A percentile compares a stretch with the other conserved stretches of the same genome.
phyloP scores from a whole-genome alignment of 2,329 filamentous ascomycete species.

The Diaporthe vexans region DNA sequence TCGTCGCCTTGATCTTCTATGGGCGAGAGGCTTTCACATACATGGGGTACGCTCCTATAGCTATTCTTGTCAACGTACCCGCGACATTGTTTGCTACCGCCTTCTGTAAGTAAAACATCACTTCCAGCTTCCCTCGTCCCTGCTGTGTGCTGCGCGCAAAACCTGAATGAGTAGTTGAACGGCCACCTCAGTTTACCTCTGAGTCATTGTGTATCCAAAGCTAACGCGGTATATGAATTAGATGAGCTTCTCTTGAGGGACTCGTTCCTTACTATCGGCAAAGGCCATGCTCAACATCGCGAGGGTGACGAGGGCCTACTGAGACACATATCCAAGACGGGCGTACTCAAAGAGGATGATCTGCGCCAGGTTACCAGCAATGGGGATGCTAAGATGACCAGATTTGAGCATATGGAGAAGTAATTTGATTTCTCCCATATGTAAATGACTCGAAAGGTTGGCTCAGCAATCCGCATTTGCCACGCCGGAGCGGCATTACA shows the following conservation, averaged over 20 bases:
- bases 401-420: constrained; percentile 13
- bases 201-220: too few species aligned
- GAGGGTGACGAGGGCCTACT: constrained; percentile 64
- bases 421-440: background rate
- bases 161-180: too few species aligned
- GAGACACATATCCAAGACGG: constrained; percentile 56
- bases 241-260: constrained; percentile 65
- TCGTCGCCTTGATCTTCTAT: constrained; percentile 71
- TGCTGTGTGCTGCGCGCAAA: background rate
- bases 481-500: too few species aligned
- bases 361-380: constrained; percentile 34
- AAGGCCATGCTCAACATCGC: constrained; percentile 64
- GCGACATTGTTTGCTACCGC: constrained; percentile 68
- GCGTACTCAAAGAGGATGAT: constrained; percentile 47
- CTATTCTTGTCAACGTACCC: constrained; percentile 68
- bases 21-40: constrained; percentile 62
- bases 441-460: too few species aligned
- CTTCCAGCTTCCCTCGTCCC: background rate
- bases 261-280: constrained; percentile 63
- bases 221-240: background rate
- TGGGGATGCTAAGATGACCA: constrained; percentile 16
- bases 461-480: background rate
- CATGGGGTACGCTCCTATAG: constrained; percentile 63
- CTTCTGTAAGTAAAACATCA: constrained; percentile 55
- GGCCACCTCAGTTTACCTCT: too few species aligned